phyloP scores from a whole-genome alignment of 345 rosid species.

The Reutealis trisperma region DNA sequence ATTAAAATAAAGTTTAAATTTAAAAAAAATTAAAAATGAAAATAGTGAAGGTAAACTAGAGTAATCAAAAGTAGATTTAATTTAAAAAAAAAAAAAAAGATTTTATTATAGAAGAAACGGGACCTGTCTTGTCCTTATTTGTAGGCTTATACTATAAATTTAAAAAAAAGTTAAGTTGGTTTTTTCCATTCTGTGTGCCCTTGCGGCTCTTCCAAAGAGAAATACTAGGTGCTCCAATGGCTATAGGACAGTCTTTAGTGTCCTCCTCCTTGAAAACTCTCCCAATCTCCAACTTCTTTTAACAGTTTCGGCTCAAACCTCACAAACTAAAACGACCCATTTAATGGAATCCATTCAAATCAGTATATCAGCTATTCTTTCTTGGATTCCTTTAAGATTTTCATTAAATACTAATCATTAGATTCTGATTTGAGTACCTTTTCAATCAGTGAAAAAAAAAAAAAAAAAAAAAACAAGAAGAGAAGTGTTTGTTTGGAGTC shows the following conservation, averaged over 20 bases:
- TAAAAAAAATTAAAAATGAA: too few species aligned
- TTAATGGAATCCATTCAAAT: conserved; percentile 41
- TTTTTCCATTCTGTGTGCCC: conserved; percentile 3
- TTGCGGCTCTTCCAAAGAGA: background rate
- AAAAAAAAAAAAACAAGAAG: background rate
- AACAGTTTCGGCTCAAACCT: background rate
- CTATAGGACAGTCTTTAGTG: background rate
- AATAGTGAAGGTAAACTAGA: too few species aligned
- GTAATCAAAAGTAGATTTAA: too few species aligned
- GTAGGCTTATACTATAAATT: background rate
- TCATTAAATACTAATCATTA: background rate
- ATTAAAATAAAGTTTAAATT: too few species aligned
- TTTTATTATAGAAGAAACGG: too few species aligned
- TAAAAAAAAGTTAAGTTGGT: too few species aligned
- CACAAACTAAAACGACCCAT: background rate
- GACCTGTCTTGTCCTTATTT: background rate
- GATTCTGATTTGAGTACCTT: background rate
- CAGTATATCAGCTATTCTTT: conserved; percentile 36
- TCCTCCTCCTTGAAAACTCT: background rate
- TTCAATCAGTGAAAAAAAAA: background rate
- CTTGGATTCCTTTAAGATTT: conserved; percentile 38
- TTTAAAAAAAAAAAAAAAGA: too few species aligned
- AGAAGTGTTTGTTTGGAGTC: too few species aligned
- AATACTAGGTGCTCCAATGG: conserved; percentile 1
- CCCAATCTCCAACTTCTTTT: too few species aligned